Evolutionary conservation across 2,329 filamentous ascomycete genomes (phyloP).

Genomic region (Botryotinia narcissicola): DNA sequence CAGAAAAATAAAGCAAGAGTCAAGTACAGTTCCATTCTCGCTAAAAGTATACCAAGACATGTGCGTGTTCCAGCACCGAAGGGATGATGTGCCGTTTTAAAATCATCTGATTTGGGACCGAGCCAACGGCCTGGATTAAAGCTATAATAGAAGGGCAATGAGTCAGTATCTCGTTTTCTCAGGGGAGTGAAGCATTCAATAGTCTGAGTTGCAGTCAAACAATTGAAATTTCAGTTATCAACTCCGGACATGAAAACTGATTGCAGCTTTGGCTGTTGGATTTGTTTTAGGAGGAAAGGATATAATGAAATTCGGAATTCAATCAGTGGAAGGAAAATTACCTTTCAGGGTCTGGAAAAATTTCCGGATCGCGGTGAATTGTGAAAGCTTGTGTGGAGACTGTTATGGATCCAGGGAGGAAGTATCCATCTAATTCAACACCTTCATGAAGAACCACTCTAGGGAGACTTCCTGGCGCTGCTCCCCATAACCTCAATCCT

Average conservation of each 20-base stretch:
- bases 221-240: too few species aligned
- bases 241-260: too few species aligned
- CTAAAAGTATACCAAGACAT: background rate
- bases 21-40: background rate
- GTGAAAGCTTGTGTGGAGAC: conserved; percentile 42
- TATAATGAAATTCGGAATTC: too few species aligned
- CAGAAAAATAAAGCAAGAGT: background rate
- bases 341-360: conserved; percentile 39
- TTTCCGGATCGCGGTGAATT: conserved; percentile 40
- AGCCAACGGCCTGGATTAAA: background rate
- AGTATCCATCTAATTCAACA: conserved; percentile 35
- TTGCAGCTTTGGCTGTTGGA: too few species aligned
- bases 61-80: conserved; percentile 11
- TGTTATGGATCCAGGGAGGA: conserved; percentile 38
- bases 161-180: too few species aligned
- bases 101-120: background rate
- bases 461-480: conserved; percentile 38
- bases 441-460: conserved; percentile 36
- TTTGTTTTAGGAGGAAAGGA: too few species aligned
- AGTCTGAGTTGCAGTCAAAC: too few species aligned
- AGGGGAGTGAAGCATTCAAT: too few species aligned
- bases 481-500: conserved; percentile 39
- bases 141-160: too few species aligned
- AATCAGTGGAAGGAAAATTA: too few species aligned
- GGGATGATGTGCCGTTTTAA: background rate